Base-by-base conservation (phyloP, 305 asterid species). In the Fraxinus sp. region DNA sequence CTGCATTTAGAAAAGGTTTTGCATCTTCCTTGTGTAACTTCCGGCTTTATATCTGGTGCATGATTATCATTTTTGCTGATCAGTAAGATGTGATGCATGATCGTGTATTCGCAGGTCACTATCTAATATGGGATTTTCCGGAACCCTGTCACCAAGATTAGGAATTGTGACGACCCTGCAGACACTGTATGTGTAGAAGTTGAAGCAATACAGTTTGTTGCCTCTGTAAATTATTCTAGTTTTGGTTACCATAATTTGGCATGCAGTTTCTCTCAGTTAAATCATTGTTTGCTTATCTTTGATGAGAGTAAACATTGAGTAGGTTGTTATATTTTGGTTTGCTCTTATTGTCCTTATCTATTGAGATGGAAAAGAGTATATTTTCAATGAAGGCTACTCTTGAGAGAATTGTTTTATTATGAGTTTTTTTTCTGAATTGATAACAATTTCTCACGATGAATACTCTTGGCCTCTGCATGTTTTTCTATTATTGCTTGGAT, bases 91-190 rank as follows among this genome's bases (percentile, higher is more conserved):
- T 74, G 39, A 64, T 28, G 57, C 10, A 32, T 36, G 78, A 32
- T 62, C 77, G 64, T 18, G 16, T 74, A 55, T 66, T 44, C 72
- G 85, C 94, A 96, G 99, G 91, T 89, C 91, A 20, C 89, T 96
- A 87, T 90, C 98, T 16, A 91, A 91, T 84, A 93, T 96, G 97
- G 97, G 97, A 59, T 93, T 96, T 89, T 79, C 94, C 36, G 99
- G 98, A 83, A 89, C 92, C 33, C 83, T 96, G 80, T 88, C 98
- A n/a, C 94, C 99, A 18, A 83, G 83, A 87, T 83, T 94, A 32
- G 97, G 92, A 86, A 88, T 83, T 85, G 64, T 96, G 87, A 83
- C 86, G 85, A 79, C 84, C 86, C 93, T 96, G 62, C 85, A 83
- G 5, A 90, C 98, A 44, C 93, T 96, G 99, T 96, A 91, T 4